phyloP scores from a whole-genome alignment of 176 grass and related monocot genomes.

The Miscanthus lutarioriparius region DNA sequence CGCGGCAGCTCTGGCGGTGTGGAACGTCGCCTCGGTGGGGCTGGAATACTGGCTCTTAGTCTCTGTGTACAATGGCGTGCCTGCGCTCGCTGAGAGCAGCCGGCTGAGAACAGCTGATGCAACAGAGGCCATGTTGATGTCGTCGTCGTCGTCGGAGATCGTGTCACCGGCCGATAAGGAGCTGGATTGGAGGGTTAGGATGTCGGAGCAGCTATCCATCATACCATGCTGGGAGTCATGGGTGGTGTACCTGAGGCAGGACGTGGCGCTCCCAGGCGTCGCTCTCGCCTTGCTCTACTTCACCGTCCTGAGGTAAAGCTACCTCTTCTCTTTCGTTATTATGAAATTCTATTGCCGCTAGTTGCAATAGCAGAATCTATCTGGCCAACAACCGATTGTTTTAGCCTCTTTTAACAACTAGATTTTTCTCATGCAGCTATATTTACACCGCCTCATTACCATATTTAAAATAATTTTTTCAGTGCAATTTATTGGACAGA shows the following conservation, averaged over 20 bases:
- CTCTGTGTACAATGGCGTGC: slow-evolving; percentile 72
- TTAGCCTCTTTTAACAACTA: no score
- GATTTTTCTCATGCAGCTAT: no score
- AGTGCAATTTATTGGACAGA: no score
- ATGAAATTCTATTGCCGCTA: no score
- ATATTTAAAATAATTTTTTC: no score
- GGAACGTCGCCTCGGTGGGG: slow-evolving; percentile 64
- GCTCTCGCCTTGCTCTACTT: slow-evolving; percentile 88
- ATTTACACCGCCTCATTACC: no score
- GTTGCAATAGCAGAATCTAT: no score
- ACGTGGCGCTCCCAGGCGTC: slow-evolving; percentile 74
- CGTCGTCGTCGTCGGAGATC: slow-evolving; percentile 7
- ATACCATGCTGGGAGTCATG: slow-evolving; percentile 76
- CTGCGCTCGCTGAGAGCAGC: slow-evolving; percentile 54
- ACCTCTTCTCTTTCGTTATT: no score
- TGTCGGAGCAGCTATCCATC: slow-evolving; percentile 47
- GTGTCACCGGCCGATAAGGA: neutral
- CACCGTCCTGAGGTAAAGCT: slow-evolving; percentile 56
- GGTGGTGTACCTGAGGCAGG: slow-evolving; percentile 73
- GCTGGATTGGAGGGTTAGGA: slow-evolving; percentile 35
- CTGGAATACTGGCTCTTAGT: slow-evolving; percentile 80
- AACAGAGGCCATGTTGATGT: neutral
- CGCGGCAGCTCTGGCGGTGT: slow-evolving; percentile 59
- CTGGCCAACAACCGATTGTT: no score
- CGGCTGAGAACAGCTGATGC: slow-evolving; percentile 30